Percentiles rank a stretch among this genome's conserved stretches.
phyloP scores from a whole-genome alignment of 2,329 filamentous ascomycete genomes.

The Shiraia bambusicola region DNA sequence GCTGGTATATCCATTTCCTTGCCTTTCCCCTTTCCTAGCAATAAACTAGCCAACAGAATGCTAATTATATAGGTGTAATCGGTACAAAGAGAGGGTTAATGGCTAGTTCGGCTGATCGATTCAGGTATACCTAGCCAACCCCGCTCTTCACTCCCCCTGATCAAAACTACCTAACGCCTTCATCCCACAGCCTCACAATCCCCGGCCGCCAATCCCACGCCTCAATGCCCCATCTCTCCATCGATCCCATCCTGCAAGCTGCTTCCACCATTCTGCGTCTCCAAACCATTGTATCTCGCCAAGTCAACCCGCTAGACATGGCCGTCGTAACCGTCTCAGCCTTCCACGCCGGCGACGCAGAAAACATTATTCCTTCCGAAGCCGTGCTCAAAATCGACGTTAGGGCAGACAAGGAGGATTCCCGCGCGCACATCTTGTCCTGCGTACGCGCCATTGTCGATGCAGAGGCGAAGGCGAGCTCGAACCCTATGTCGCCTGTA shows the following conservation, averaged over 20 bases:
- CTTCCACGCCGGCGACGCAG: conserved; percentile 60
- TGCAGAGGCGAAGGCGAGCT: conserved; percentile 56
- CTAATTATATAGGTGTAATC: conserved; percentile 41
- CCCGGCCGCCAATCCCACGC: conserved; percentile 62
- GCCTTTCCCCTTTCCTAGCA: no score
- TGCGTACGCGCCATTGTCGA: conserved; percentile 56
- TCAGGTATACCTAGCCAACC: conserved; percentile 19
- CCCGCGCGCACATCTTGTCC: conserved; percentile 51
- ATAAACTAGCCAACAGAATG: background rate
- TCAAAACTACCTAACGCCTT: conserved; percentile 5
- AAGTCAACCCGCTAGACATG: conserved; percentile 56
- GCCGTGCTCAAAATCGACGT: conserved; percentile 60
- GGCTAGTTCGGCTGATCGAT: conserved; percentile 46
- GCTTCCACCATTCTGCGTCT: conserved; percentile 57
- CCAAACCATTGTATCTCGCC: conserved; percentile 61
- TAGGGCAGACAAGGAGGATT: conserved; percentile 50
- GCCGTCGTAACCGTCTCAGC: conserved; percentile 61
- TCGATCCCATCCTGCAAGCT: conserved; percentile 62
- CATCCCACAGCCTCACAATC: conserved; percentile 53
- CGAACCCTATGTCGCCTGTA: conserved; percentile 47
- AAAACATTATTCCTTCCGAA: conserved; percentile 61
- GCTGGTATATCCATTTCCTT: conserved; percentile 23
- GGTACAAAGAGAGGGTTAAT: conserved; percentile 48
- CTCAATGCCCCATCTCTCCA: conserved; percentile 56
- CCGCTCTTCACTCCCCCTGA: background rate